Conservation (phyloP, 768 basidiomycete genomes). For the Amanita jacksonii region DNA sequence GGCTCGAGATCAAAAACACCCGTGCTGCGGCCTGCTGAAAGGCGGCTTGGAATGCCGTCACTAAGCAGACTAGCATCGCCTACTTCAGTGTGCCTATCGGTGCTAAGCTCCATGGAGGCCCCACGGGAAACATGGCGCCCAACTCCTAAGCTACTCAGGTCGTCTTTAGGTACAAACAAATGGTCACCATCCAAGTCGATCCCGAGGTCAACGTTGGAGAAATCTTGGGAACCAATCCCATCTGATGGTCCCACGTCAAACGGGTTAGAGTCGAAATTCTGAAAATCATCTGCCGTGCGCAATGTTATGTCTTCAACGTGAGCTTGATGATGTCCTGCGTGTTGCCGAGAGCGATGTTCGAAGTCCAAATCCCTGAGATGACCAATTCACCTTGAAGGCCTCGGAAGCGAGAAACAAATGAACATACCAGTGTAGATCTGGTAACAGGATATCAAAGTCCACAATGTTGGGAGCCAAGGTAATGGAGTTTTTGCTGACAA, state of each 20-base stretch:
- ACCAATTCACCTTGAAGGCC: conserved; percentile 10
- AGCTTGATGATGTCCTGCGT: conserved; percentile 67
- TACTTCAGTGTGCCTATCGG: conserved; percentile 28
- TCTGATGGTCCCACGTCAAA: conserved; percentile 74
- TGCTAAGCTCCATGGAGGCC: conserved; percentile 53
- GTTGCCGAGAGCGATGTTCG: conserved; percentile 47
- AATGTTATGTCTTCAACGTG: conserved; percentile 86
- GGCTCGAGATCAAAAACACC: conserved; percentile 39
- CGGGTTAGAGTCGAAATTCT: conserved; percentile 58
- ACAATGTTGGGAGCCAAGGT: conserved; percentile 71
- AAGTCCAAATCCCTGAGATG: conserved; percentile 79
- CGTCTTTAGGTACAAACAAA: conserved; percentile 33
- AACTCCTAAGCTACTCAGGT: conserved; percentile 61
- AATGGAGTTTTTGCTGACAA: conserved; percentile 80
- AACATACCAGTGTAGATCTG: conserved; percentile 70
- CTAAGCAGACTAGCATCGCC: conserved; percentile 24
- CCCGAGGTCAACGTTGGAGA: conserved; percentile 61
- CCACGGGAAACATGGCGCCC: conserved; percentile 61
- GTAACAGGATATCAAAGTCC: conserved; percentile 72
- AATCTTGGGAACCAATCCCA: conserved; percentile 83
- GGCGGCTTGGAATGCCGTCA: conserved; percentile 41
- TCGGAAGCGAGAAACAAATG: neutral
- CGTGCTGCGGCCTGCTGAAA: conserved; percentile 49
- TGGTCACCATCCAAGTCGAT: conserved; percentile 64
- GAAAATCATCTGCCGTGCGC: conserved; percentile 62